Conservation (phyloP, 2,329 filamentous ascomycete species). For the Ilyonectria destructans region DNA sequence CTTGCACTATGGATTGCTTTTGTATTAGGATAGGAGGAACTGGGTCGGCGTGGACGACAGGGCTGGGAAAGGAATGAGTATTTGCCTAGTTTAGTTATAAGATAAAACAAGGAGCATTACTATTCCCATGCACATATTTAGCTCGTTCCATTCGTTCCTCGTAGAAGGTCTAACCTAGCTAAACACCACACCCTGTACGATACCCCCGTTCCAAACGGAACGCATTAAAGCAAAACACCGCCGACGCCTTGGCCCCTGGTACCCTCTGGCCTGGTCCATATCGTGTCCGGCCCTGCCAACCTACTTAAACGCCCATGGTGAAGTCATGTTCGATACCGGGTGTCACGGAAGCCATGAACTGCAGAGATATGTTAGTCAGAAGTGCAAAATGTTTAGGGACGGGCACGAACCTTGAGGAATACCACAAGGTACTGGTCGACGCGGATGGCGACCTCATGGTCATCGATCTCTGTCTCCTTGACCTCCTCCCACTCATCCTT, state of each 20-base stretch:
- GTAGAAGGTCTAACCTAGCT: conserved; percentile 35
- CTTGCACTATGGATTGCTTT: conserved; percentile 14
- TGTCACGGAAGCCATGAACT: conserved; percentile 90
- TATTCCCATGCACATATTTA: conserved; percentile 2
- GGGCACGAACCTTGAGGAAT: conserved; percentile 80
- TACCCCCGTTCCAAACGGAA: conserved; percentile 3
- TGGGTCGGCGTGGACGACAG: background rate
- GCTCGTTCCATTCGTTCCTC: conserved; percentile 25
- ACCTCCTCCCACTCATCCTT: conserved; percentile 79
- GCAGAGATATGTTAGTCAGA: conserved; percentile 22
- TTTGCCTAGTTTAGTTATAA: background rate
- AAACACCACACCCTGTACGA: conserved; percentile 5
- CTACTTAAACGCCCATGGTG: conserved; percentile 46
- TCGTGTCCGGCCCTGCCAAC: conserved; percentile 13
- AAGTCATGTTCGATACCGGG: conserved; percentile 97
- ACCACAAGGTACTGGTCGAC: conserved; percentile 93
- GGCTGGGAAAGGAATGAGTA: too few relatives aligned
- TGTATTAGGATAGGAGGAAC: conserved; percentile 4
- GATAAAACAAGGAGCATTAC: background rate
- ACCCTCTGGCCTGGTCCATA: conserved; percentile 16
- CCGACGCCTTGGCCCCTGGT: conserved; percentile 40
- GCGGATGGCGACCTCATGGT: conserved; percentile 83
- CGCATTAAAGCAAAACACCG: conserved; percentile 37
- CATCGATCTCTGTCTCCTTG: conserved; percentile 73
- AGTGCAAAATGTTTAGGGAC: background rate